Evolutionary conservation across 2,329 filamentous ascomycete species (phyloP), one percentile per base, ranked within the genome.

Genomic region (Septoria petroselini): DNA sequence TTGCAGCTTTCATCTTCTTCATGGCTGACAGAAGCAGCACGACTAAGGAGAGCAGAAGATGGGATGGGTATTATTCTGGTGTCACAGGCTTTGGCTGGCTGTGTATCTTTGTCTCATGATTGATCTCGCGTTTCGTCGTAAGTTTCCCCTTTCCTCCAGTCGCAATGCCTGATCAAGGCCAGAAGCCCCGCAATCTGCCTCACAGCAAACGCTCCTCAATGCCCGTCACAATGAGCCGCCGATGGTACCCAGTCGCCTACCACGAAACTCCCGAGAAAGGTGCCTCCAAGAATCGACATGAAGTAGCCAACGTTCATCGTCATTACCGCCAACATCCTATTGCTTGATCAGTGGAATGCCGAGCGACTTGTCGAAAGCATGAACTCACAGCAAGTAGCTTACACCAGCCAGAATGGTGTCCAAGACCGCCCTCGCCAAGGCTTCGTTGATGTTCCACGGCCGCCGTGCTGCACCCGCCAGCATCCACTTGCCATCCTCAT

Each of bases 291-390:
- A 9, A 91, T 77, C 0, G 86, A 88, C 50, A 88, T 69, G 66
- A 91, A 90, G 66, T 91, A 91, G 8, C 87, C 88, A 11, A 91
- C 78, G 61, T 91, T 91, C 76, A 87, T 83, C 2, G 86, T 89
- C 88, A 91, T 95, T 62, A 93, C 85, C 7, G 86, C 87, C 70
- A 95, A 72, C 89, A 95, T 95, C 42, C 89, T 95, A 60, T n/a
- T 7, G 25, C 14, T 15, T 15, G 9, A 21, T 41, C 19, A 48
- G 31, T 21, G 9, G 11, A 8, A 19, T 7, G 4, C 2, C n/a
- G 18, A n/a, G n/a, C n/a, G n/a, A n/a, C n/a, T 12, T 5, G 15
- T n/a, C 4, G 8, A 31, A 11, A 15, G 25, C 4, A 14, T 34
- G 21, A 12, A 81, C 87, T 77, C 73, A 93, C 89, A 95, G 80